Conservation (phyloP, 768 basidiomycete species). For the Tulasnella sp. region DNA sequence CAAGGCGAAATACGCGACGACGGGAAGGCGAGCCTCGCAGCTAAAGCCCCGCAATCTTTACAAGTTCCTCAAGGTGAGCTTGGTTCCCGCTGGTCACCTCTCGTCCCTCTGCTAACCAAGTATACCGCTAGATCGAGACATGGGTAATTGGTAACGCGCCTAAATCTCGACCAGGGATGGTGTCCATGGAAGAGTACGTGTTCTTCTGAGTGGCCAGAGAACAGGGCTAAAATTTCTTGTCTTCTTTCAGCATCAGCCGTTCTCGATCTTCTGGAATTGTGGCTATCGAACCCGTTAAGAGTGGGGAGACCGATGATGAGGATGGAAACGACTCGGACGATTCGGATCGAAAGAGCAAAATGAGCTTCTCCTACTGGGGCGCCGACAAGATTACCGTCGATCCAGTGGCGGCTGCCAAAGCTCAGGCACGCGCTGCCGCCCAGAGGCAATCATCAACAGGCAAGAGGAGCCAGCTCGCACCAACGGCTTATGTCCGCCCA, state of each 20-base stretch:
- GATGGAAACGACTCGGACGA: constrained; percentile 67
- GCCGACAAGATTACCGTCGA: constrained; percentile 87
- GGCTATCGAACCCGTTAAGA: constrained; percentile 52
- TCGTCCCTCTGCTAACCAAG: constrained; percentile 4
- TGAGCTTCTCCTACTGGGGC: constrained; percentile 93
- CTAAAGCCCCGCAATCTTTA: constrained; percentile 88
- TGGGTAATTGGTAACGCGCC: constrained; percentile 78
- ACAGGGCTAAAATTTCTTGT: background rate
- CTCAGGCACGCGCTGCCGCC: constrained; percentile 13
- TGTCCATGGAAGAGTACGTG: constrained; percentile 87
- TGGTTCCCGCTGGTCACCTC: constrained; percentile 15
- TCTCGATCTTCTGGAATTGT: constrained; percentile 56
- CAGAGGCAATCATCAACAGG: constrained; percentile 47
- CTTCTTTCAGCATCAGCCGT: constrained; percentile 41
- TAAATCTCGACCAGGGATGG: constrained; percentile 73
- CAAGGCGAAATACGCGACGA: constrained; percentile 78
- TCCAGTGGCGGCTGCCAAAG: constrained; percentile 46
- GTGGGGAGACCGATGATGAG: constrained; percentile 57
- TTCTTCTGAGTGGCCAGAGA: background rate
- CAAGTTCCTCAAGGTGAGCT: constrained; percentile 78
- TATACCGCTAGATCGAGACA: constrained; percentile 63
- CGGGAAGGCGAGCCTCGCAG: constrained; percentile 68
- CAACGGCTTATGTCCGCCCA: constrained; percentile 54
- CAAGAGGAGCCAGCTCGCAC: constrained; percentile 43
- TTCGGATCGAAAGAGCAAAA: constrained; percentile 85